phyloP scores from a whole-genome alignment of 352 stramenopile species.

The Pythium rhizo-oryzae region DNA sequence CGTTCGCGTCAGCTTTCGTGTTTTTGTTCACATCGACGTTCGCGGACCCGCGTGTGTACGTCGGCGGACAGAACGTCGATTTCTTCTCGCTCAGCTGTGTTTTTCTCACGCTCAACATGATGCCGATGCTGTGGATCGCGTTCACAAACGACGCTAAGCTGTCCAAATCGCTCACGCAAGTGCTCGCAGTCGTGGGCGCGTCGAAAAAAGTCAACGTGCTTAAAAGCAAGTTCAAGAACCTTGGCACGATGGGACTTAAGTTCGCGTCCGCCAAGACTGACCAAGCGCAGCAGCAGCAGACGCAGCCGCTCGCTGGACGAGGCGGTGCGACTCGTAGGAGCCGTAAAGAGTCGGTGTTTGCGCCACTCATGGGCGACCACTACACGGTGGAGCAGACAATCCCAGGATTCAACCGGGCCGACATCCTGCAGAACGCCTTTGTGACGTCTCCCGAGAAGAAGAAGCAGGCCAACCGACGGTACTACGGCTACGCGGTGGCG shows the following conservation, averaged over 20 bases:
- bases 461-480: conserved; percentile 50
- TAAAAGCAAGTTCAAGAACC: conserved; percentile 85
- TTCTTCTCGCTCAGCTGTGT: conserved; percentile 82
- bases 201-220: conserved; percentile 78
- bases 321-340: conserved; percentile 25
- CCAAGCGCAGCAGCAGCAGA: conserved; percentile 7
- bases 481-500: conserved; percentile 48
- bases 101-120: conserved; percentile 88
- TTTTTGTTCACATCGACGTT: conserved; percentile 86
- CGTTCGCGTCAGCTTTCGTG: conserved; percentile 68
- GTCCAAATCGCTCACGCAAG: conserved; percentile 79
- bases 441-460: conserved; percentile 61
- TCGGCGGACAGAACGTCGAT: conserved; percentile 69
- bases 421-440: conserved; percentile 82
- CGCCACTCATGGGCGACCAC: conserved; percentile 72
- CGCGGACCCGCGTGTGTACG: conserved; percentile 73
- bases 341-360: conserved; percentile 74
- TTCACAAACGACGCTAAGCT: conserved; percentile 91
- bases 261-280: conserved; percentile 56
- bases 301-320: neutral
- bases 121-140: conserved; percentile 88
- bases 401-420: conserved; percentile 66
- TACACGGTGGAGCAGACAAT: conserved; percentile 82
- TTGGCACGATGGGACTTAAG: conserved; percentile 77
- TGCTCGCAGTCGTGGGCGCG: conserved; percentile 72